Percentiles rank a stretch among this genome's conserved stretches.
Evolutionary conservation across 495 filamentous ascomycete genomes (phyloP).

Genomic region (Lindgomyces ingoldianus): DNA sequence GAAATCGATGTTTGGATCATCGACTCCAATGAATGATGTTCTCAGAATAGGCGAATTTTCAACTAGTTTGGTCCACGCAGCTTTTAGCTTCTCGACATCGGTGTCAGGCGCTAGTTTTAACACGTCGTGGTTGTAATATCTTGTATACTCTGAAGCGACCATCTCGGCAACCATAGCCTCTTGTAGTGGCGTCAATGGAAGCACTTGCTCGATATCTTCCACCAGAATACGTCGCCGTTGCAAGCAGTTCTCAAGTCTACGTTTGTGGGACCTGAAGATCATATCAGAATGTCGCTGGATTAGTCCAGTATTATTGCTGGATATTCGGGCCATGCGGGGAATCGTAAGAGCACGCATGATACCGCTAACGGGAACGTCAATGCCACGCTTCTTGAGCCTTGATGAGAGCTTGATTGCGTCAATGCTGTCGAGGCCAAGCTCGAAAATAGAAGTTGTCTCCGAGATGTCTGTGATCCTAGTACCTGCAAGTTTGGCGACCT

Average conservation of each 20-base stretch:
- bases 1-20: conserved; percentile 54
- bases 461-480: conserved; percentile 52
- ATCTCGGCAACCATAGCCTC: conserved; percentile 81
- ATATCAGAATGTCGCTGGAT: conserved; percentile 9
- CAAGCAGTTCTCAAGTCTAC: conserved; percentile 41
- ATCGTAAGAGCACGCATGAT: conserved; percentile 73
- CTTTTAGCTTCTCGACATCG: conserved; percentile 55
- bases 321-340: conserved; percentile 50
- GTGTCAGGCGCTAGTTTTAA: conserved; percentile 55
- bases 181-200: conserved; percentile 73
- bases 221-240: conserved; percentile 24
- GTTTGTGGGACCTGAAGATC: conserved; percentile 21
- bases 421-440: conserved; percentile 69
- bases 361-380: conserved; percentile 62
- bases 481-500: conserved; percentile 62
- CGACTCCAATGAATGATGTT: conserved; percentile 67
- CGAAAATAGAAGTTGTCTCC: conserved; percentile 59
- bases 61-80: conserved; percentile 62
- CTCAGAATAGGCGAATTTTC: conserved; percentile 67
- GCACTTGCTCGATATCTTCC: conserved; percentile 53
- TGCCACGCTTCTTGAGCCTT: conserved; percentile 58
- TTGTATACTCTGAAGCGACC: conserved; percentile 60
- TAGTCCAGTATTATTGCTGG: background rate
- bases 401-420: conserved; percentile 69
- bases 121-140: conserved; percentile 80